Evolutionary conservation across 2,329 filamentous ascomycete genomes (phyloP).

Genomic region (Tolypocladium ovalisporum): DNA sequence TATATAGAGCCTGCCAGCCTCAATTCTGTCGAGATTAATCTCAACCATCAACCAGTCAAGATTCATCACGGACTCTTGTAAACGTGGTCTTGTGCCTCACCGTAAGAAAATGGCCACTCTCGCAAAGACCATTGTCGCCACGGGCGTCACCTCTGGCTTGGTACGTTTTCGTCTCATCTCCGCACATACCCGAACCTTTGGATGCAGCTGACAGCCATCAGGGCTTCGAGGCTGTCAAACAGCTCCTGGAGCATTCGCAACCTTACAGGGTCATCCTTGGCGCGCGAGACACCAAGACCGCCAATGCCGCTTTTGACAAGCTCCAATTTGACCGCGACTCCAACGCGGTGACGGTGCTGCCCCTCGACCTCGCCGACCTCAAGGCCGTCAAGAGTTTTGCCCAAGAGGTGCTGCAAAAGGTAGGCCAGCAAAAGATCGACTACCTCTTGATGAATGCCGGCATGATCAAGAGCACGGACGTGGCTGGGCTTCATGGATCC

Average conservation of each 20-base stretch:
- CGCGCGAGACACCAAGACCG: slow-evolving; percentile 30
- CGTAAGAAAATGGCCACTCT: not conserved
- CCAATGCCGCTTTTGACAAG: slow-evolving; percentile 29
- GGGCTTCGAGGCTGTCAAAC: slow-evolving; percentile 43
- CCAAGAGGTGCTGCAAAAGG: slow-evolving; percentile 25
- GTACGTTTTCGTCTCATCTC: not conserved
- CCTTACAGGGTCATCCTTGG: slow-evolving; percentile 39
- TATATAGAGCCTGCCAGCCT: not conserved
- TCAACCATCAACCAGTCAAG: not conserved
- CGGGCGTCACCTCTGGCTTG: slow-evolving; percentile 1
- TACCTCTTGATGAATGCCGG: slow-evolving; percentile 40
- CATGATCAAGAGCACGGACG: slow-evolving; percentile 23
- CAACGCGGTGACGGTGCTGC: slow-evolving; percentile 32
- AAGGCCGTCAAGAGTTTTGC: slow-evolving; percentile 35
- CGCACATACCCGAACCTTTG: not conserved
- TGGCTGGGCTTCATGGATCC: slow-evolving; percentile 25
- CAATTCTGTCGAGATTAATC: not conserved
- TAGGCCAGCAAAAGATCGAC: slow-evolving; percentile 32
- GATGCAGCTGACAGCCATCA: slow-evolving; percentile 10
- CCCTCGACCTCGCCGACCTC: slow-evolving; percentile 35
- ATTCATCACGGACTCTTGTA: not conserved
- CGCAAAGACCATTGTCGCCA: slow-evolving; percentile 2
- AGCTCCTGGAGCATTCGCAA: slow-evolving; percentile 32
- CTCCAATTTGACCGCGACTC: slow-evolving; percentile 28
- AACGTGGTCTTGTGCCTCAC: not conserved